Conservation (phyloP, 192 early-diverging fungal species). For the Backusella mclennaniae region DNA sequence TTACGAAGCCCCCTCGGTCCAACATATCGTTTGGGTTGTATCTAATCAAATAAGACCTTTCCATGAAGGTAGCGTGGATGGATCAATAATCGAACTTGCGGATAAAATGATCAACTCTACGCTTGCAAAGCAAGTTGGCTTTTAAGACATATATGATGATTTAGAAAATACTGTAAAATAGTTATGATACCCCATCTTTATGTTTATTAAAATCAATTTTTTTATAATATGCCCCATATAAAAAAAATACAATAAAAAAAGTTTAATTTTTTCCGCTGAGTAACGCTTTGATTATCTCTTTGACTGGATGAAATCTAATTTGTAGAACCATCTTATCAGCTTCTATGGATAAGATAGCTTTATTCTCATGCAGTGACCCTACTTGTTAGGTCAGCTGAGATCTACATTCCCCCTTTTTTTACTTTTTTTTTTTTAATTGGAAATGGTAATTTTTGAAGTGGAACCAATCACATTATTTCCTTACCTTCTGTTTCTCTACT, state of each 20-base stretch:
- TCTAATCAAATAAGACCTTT: conserved; percentile 3
- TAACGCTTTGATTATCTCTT: background rate
- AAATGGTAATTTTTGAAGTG: background rate
- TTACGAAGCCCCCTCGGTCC: background rate
- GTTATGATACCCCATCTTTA: background rate
- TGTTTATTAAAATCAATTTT: background rate
- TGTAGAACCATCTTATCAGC: conserved; percentile 7
- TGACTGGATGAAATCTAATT: conserved; percentile 7
- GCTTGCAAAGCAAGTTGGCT: conserved; percentile 4
- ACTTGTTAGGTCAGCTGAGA: background rate
- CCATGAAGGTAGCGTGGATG: conserved; percentile 4
- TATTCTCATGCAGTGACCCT: background rate
- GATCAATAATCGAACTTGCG: conserved; percentile 2
- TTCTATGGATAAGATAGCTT: background rate
- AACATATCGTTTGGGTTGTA: background rate
- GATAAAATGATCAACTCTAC: conserved; percentile 4
- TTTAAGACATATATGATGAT: background rate
- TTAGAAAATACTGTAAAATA: background rate
- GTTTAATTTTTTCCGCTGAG: conserved; percentile 6
- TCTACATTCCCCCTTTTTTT: background rate
- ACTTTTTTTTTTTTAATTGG: background rate
- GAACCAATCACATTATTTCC: background rate
- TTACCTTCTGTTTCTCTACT: background rate
- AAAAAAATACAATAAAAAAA: conserved; percentile 8
- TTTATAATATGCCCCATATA: background rate